Base-by-base conservation (phyloP, 768 basidiomycete species). In the Agaricus blazei region DNA sequence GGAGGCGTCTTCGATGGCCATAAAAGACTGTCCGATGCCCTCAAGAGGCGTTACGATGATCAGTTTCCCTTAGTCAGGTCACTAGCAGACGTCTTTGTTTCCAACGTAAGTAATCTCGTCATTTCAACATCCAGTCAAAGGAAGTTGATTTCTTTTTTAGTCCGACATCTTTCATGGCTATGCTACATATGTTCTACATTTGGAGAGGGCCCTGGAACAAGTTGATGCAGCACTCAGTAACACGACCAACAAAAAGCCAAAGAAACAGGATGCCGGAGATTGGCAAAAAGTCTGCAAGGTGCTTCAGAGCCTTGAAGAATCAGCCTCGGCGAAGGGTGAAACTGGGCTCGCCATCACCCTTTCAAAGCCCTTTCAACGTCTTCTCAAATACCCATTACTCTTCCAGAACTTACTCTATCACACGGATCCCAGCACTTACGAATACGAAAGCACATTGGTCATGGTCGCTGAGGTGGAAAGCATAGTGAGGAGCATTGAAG, bases 381-480 rank as follows among this genome's bases (percentile, higher is more conserved):
- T 99, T 34, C 83, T 97, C 66, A 98, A 98, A 69, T 97, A 98
- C 69, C 97, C 97, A 3, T 80, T 99, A 34, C 82, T 99, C 46
- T 98, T 98, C 74, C 97, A 99, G 72, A 98, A 97, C 68, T 80
- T 98, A 14, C 83, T 98, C 52, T 98, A 89, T 72, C 92, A 94
- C 71, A 97, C 96, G 15, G 97, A 99, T 63, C 94, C 97, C 2
- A 94, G 92, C 59, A 93, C 95, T 3, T 94, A 88, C 64, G 97
- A 99, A 72, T 99, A 97, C 66, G 97, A 99, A 69, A 89, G 88
- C 65, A 97, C 95, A 11, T 75, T 96, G 41, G 87, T 88, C 67
- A 96, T 98, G 91, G 94, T 98, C 1, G 92, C 93, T 19, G 94
- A 98, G 69, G 91, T 99, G 6, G 97, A 99, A 72, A 85, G 81